phyloP scores from a whole-genome alignment of 1,139 yeast genomes.

The Hemisphaericaspora lyxosophila region DNA sequence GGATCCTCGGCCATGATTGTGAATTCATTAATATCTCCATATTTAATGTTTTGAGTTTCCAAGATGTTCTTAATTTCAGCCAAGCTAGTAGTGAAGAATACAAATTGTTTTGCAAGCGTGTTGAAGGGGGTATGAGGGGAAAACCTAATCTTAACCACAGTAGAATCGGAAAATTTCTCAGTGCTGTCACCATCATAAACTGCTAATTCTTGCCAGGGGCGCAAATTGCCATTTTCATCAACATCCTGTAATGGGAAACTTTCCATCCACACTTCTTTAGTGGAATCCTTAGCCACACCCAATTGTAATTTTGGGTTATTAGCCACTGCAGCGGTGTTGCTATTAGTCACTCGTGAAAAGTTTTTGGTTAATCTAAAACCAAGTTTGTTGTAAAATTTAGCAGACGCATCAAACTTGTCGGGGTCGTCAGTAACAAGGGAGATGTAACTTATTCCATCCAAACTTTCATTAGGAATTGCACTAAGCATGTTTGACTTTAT shows the following conservation, averaged over 20 bases:
- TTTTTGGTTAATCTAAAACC: conserved; percentile 61
- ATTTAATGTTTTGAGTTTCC: conserved; percentile 19
- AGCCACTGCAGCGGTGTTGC: conserved; percentile 34
- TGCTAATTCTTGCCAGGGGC: conserved; percentile 59
- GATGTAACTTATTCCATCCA: conserved; percentile 39
- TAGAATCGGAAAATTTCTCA: conserved; percentile 27
- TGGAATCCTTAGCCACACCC: conserved; percentile 65
- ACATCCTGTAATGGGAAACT: conserved; percentile 59
- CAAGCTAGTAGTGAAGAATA: conserved; percentile 55
- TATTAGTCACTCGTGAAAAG: conserved; percentile 49
- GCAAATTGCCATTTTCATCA: conserved; percentile 45
- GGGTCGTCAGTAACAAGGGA: conserved; percentile 60
- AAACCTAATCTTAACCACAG: conserved; percentile 58
- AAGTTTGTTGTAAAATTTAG: conserved; percentile 52
- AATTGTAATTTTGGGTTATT: conserved; percentile 30
- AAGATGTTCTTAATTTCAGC: conserved; percentile 36
- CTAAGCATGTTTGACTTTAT: conserved; percentile 1
- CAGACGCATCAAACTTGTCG: conserved; percentile 44
- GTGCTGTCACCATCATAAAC: conserved; percentile 53
- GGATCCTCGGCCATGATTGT: conserved; percentile 50
- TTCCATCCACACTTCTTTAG: conserved; percentile 71
- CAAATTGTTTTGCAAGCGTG: conserved; percentile 35
- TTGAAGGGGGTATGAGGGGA: conserved; percentile 26
- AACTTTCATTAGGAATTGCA: conserved; percentile 7
- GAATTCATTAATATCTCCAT: conserved; percentile 16